Conservation (phyloP, 441 rosid genomes). For the Erodium texanum region DNA sequence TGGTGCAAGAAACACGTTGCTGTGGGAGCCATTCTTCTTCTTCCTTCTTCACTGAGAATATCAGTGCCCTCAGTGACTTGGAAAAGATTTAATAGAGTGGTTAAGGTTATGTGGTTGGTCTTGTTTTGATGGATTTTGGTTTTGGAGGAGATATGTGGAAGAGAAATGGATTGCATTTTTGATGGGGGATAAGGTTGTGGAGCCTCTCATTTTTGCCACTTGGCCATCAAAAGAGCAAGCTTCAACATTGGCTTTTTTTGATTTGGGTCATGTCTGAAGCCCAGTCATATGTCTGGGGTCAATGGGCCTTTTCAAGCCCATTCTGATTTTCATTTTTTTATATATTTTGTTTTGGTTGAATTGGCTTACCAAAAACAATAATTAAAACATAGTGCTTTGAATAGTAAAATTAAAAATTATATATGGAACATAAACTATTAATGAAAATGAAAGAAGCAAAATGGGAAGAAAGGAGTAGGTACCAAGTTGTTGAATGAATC, state of each 20-base stretch:
- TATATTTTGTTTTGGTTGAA: no score
- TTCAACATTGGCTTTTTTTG: neutral
- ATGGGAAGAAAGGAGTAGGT: neutral
- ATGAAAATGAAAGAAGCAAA: neutral
- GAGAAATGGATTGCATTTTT: constrained; percentile 24
- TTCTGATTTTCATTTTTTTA: no score
- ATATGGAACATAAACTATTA: neutral
- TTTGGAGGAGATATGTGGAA: constrained; percentile 17
- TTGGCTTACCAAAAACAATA: no score
- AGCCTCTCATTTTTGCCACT: constrained; percentile 34
- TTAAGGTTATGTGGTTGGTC: neutral
- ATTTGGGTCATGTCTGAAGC: neutral
- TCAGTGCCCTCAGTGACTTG: neutral
- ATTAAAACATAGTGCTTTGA: neutral
- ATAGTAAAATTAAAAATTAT: neutral
- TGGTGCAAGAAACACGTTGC: constrained; percentile 76
- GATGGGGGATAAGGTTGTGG: constrained; percentile 45
- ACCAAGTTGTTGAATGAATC: neutral
- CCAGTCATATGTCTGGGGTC: neutral
- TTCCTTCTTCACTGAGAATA: neutral
- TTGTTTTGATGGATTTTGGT: no score
- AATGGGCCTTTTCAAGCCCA: neutral
- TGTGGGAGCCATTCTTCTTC: constrained; percentile 55
- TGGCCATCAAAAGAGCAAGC: constrained; percentile 14
- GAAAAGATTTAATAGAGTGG: neutral